Percentiles rank a stretch among this genome's conserved stretches.
These are phyloP conservation scores for Penicillium sp. DNA, from an alignment of 2,329 filamentous ascomycete species.

Conservation along the genomic window DNA sequence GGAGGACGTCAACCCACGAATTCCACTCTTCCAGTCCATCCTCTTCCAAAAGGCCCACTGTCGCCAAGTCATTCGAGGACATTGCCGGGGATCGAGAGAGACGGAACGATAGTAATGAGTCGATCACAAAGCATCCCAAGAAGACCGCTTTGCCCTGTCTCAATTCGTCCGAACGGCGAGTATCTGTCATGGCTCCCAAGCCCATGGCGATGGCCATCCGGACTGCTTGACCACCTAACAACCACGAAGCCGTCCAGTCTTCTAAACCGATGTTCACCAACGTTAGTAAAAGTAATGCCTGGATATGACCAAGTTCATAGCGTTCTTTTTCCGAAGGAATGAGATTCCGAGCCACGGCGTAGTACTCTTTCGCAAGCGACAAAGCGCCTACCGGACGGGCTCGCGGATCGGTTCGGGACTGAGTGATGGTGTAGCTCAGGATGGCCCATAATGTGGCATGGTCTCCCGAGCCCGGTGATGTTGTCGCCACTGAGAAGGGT, in stretches of 20 bases:
- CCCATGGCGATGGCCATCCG: constrained; percentile 48
- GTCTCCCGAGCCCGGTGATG: constrained; percentile 38
- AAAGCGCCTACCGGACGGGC: constrained; percentile 18
- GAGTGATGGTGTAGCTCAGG: constrained; percentile 43
- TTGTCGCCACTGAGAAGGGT: constrained; percentile 33
- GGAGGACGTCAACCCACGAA: constrained; percentile 60
- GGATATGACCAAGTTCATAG: constrained; percentile 45
- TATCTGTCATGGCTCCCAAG: constrained; percentile 28
- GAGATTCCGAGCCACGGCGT: constrained; percentile 35
- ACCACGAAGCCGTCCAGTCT: constrained; percentile 54
- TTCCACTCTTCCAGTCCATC: constrained; percentile 75
- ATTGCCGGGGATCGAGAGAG: constrained; percentile 50
- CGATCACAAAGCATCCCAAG: constrained; percentile 56
- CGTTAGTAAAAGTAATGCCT: constrained; percentile 48
- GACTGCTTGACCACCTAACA: constrained; percentile 54
- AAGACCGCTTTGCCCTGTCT: constrained; percentile 46
- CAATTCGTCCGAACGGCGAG: constrained; percentile 32
- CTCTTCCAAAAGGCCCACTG: constrained; percentile 58
- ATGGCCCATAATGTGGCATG: constrained; percentile 48
- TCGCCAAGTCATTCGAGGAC: constrained; percentile 47
- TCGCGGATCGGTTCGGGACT: constrained; percentile 24
- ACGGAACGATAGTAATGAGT: constrained; percentile 53
- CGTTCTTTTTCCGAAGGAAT: constrained; percentile 43
- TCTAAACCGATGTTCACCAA: constrained; percentile 52
- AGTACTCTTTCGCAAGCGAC: constrained; percentile 35